Evolutionary conservation across 495 filamentous ascomycete species (phyloP).

Genomic region (Penicillium salamii): DNA sequence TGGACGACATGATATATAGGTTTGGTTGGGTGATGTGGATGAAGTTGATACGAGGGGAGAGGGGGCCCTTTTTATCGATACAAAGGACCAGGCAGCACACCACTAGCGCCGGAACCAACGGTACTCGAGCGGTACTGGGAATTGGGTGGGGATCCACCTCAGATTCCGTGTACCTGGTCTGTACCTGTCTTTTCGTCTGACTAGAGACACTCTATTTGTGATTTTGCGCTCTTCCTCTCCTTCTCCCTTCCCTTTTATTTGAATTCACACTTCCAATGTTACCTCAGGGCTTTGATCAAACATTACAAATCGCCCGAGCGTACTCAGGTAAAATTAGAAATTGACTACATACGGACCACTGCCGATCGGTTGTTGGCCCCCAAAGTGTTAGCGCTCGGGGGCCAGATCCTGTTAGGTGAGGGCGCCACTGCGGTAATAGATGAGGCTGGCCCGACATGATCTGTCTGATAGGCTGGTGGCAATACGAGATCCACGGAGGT

Average conservation of each 20-base stretch:
- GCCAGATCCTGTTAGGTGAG: neutral
- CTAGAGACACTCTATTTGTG: neutral
- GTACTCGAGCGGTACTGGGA: conserved; percentile 4
- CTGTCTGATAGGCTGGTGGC: neutral
- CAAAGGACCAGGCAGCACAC: conserved; percentile 8
- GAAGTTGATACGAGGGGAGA: conserved; percentile 1
- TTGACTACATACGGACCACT: neutral
- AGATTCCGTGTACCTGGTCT: neutral
- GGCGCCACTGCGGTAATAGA: neutral
- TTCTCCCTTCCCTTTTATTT: too few species aligned
- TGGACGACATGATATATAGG: conserved; percentile 9
- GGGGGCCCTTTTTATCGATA: conserved; percentile 7
- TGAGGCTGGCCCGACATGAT: conserved; percentile 1
- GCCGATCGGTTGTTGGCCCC: neutral
- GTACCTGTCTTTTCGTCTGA: neutral
- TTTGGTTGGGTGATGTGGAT: too few species aligned
- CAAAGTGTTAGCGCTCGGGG: neutral
- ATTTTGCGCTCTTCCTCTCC: neutral
- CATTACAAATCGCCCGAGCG: too few species aligned
- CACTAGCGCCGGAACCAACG: conserved; percentile 3
- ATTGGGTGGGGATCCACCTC: neutral
- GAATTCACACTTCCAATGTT: too few species aligned
- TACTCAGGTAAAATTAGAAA: conserved; percentile 12
- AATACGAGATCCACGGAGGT: neutral
- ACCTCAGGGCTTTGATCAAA: too few species aligned